Base-by-base conservation (phyloP, 192 early-diverging fungal genomes). In the Coemansia sp. region DNA sequence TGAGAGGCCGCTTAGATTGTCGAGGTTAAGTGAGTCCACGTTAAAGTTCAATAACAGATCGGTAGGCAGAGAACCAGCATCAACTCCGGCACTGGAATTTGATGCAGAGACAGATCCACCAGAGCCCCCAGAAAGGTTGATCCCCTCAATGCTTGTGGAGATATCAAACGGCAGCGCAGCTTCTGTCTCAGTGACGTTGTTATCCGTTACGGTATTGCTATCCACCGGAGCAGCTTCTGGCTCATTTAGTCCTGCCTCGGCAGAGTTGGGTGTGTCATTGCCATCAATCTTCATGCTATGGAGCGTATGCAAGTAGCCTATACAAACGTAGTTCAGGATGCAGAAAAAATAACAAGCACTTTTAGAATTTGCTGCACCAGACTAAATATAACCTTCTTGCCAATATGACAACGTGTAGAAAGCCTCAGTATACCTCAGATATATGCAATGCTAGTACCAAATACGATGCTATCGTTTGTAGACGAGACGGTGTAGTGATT, bases 11-110 rank as follows among this genome's bases (percentile, higher is more conserved):
- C 58, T 18, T 6, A 82, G 51, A 22, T 62, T 70, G 12, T 69
- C 74, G 1, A 82, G 60, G 60, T 82, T 82, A 16, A 82, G 71
- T 41, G 68, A 60, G 37, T 82, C 74, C 32, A 82, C 71, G 46
- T 74, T 82, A 39, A 82, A 82, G 6, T 71, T 75, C 36, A 82
- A 59, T 16, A 47, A 60, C 8, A 71, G 52, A 16, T 51, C 68
- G 8, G 64, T 16, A 41, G 37, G 18, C 0, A 48, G 61, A 32
- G 32, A 43, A 16, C 71, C 40, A 16, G 18, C 21, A 41, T 41
- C 49, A n/a, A n/a, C 8, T 16, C 49, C 37, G 5, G 57, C 16
- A 37, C 37, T 8, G 15, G 37, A 9, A 16, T 37, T 8, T 11
- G 26, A 26, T 36, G 26, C 11, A 36, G 62, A 43, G 16, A 13